These are phyloP conservation scores for Colletotrichum cereale DNA, from an alignment of 2,329 filamentous ascomycete genomes.

Conservation along the genomic window DNA sequence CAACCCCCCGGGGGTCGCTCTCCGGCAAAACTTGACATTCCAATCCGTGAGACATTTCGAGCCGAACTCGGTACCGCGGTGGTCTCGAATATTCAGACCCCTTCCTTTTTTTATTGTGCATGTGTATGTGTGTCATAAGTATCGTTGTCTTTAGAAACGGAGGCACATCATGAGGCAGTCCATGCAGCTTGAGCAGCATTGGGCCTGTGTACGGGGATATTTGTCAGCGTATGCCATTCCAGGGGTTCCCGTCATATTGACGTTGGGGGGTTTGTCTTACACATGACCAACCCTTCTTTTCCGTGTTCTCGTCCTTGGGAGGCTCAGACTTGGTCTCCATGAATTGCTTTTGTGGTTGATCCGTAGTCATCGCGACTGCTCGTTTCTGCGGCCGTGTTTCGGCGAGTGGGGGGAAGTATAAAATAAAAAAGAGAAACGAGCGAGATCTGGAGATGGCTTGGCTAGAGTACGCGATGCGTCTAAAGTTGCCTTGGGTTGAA, in stretches of 20 bases:
- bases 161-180: constrained; percentile 17
- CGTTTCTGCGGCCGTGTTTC: not conserved
- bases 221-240: not conserved
- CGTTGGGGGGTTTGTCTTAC: not conserved
- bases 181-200: constrained; percentile 21
- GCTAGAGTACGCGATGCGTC: not conserved
- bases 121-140: not conserved
- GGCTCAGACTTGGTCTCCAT: constrained; percentile 7
- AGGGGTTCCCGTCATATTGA: not conserved
- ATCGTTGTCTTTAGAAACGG: not conserved
- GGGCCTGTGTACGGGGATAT: not conserved
- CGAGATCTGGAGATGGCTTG: not conserved
- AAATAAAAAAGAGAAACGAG: too few relatives aligned
- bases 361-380: constrained; percentile 1
- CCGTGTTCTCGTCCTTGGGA: not conserved
- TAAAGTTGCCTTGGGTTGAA: not conserved
- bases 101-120: not conserved
- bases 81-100: not conserved
- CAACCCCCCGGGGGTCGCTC: not conserved
- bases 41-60: not conserved
- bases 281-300: constrained; percentile 8
- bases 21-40: not conserved
- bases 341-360: constrained; percentile 11
- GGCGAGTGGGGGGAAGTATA: not conserved
- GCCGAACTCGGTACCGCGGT: not conserved